Evolutionary conservation across 2,329 filamentous ascomycete genomes (phyloP).

Genomic region (Dactylella cylindrospora): DNA sequence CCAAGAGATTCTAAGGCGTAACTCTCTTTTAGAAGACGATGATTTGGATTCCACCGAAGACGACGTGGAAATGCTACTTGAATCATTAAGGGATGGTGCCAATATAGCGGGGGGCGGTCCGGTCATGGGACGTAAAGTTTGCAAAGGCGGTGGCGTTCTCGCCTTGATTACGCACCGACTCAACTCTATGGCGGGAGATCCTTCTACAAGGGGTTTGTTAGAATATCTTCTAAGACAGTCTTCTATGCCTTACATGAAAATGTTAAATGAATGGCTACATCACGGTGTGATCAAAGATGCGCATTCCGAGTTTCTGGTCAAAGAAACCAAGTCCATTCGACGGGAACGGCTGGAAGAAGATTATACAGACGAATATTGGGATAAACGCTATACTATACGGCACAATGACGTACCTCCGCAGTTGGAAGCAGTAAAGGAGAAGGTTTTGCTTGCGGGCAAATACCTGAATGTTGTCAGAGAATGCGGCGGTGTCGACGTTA

Average conservation of each 20-base stretch:
- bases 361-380: conserved; percentile 99
- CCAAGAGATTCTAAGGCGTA: conserved; percentile 82
- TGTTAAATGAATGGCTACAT: conserved; percentile 98
- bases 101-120: conserved; percentile 71
- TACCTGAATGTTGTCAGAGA: conserved; percentile 97
- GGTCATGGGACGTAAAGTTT: conserved; percentile 84
- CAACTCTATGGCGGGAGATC: conserved; percentile 89
- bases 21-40: conserved; percentile 80
- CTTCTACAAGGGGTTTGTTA: conserved; percentile 77
- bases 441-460: conserved; percentile 91
- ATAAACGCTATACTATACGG: conserved; percentile 91
- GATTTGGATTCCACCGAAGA: conserved; percentile 70
- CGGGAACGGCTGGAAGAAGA: conserved; percentile 89
- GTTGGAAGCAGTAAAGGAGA: conserved; percentile 85
- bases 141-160: conserved; percentile 94
- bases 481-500: conserved; percentile 92
- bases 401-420: conserved; percentile 90
- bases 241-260: conserved; percentile 91
- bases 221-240: conserved; percentile 82
- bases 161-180: conserved; percentile 80
- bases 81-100: conserved; percentile 82
- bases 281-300: conserved; percentile 93
- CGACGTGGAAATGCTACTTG: conserved; percentile 89
- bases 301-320: conserved; percentile 89
- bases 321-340: conserved; percentile 92